Percentiles rank a stretch among this genome's conserved stretches.
phyloP scores from a whole-genome alignment of 805 yeast species.

The Hagleromyces aurorensis region DNA sequence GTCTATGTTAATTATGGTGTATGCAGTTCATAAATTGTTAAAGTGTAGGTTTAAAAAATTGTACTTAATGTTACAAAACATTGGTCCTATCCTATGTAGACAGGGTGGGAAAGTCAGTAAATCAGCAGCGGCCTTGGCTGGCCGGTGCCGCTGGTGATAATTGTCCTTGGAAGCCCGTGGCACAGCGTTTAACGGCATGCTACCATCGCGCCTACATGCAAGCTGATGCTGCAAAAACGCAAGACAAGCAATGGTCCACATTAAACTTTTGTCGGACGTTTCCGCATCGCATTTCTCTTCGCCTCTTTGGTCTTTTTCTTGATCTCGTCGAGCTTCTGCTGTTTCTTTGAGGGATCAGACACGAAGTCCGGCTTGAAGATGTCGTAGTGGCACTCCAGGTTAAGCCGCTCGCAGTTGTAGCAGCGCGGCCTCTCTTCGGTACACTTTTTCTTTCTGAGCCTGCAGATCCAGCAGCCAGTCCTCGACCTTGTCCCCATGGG shows the following conservation, averaged over 20 bases:
- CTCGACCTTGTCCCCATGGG: conserved; percentile 37
- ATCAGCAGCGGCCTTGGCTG: no score
- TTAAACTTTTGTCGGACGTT: conserved; percentile 18
- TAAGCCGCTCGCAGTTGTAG: conserved; percentile 47
- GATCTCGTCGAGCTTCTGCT: conserved; percentile 42
- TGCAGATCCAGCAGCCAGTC: conserved; percentile 73
- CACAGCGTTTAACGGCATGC: conserved; percentile 3
- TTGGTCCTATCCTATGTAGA: no score
- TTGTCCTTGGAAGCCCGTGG: conserved; percentile 3
- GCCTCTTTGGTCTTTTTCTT: conserved; percentile 39
- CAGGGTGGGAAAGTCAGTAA: no score
- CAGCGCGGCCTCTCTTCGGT: conserved; percentile 59
- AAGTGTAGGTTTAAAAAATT: no score
- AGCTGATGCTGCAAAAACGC: conserved; percentile 1
- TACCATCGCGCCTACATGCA: conserved; percentile 1
- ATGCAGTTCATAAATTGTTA: no score
- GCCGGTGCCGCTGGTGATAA: no score
- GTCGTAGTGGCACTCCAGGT: conserved; percentile 50
- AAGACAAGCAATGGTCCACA: conserved; percentile 1
- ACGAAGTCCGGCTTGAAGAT: conserved; percentile 47
- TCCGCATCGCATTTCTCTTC: conserved; percentile 33
- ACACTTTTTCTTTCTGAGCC: conserved; percentile 65
- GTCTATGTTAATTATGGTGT: no score
- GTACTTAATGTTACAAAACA: no score
- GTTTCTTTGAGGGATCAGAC: conserved; percentile 35